Base-by-base conservation (phyloP, 176 grass and related monocot genomes). In the Thalia dealbata region DNA sequence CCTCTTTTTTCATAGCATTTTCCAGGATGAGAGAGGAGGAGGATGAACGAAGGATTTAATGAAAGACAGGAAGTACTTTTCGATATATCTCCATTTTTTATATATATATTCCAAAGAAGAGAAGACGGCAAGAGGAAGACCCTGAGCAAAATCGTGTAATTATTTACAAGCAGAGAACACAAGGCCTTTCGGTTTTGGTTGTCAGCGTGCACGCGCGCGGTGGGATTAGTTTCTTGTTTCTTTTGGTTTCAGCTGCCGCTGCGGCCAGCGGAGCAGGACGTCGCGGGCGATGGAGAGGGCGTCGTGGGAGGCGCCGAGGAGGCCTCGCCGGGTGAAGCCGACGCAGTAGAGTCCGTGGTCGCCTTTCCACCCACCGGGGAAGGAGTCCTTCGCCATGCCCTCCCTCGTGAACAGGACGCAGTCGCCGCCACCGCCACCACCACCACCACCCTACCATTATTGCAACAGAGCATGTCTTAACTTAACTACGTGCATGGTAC, bases 281-380 rank as follows among this genome's bases (percentile, higher is more conserved):
- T 99, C 90, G 6, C 60, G 67, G 42, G 95, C 87, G 52, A 99
- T 63, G 52, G 77, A 91, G 63, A 93, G 66, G 19, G 95, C 90
- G 74, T 99, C 95, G 1, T 78, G 71, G 1, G 95, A 88, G 11
- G 95, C 72, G 71, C 95, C 95, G 19, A 93, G 90, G 32, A 99
- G 81, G 5, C 95, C 95, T 54, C 81, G 76, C 71, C 82, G 81
- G 6, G 95, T 86, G 79, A 99, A 93, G 0, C 95, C 95, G 14
- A 93, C 83, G 38, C 87, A 86, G 83, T 91, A 99, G 70, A 99
- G 81, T 3, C 95, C 87, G 19, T 93, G 81, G n/a, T 81, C 60
- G 50, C 90, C 95, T 81, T 77, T 93, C 95, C 95, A 99, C 10
- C 85, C 83, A 35, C 88, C 54, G 0, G 90, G 95, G 56, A 91